These are phyloP conservation scores for Stagonosporopsis tanaceti DNA, from an alignment of 2,329 filamentous ascomycete genomes.

Conservation along the genomic window DNA sequence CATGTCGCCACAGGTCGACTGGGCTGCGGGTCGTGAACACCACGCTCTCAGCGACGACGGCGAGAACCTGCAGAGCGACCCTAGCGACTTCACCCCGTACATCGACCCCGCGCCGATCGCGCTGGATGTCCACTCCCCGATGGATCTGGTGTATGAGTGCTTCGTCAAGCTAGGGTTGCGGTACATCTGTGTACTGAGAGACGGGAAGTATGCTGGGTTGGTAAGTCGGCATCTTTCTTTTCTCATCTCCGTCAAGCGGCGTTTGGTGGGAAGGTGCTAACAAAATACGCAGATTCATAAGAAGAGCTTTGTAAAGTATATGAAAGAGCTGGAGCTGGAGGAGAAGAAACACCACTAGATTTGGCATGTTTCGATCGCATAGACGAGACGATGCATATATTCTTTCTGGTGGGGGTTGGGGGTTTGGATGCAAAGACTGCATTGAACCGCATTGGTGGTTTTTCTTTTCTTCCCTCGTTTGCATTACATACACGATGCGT, in stretches of 20 bases:
- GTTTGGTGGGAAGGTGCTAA: neutral
- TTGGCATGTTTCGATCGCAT: neutral
- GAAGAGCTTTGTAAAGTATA: constrained; percentile 94
- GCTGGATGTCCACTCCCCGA: constrained; percentile 85
- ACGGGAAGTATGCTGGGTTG: constrained; percentile 88
- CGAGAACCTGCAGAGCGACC: constrained; percentile 59
- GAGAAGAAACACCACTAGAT: constrained; percentile 32
- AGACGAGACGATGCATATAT: neutral
- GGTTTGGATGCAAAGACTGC: neutral
- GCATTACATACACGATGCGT: neutral
- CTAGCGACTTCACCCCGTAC: constrained; percentile 86
- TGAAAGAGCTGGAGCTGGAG: constrained; percentile 78
- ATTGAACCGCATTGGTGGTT: neutral
- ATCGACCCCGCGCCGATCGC: constrained; percentile 92
- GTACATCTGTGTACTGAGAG: constrained; percentile 87
- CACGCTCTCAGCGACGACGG: constrained; percentile 68
- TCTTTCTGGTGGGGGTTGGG: too few relatives aligned
- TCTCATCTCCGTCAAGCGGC: too few relatives aligned
- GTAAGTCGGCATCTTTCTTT: constrained; percentile 58
- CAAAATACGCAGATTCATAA: constrained; percentile 74
- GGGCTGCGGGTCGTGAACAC: constrained; percentile 46
- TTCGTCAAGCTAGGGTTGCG: constrained; percentile 93
- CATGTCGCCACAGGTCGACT: constrained; percentile 73
- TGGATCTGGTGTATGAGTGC: constrained; percentile 95
- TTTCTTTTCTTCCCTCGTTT: neutral